Evolutionary conservation across 106 monocot genomes (phyloP).

Genomic region (Phalaenopsis aphrodite): DNA sequence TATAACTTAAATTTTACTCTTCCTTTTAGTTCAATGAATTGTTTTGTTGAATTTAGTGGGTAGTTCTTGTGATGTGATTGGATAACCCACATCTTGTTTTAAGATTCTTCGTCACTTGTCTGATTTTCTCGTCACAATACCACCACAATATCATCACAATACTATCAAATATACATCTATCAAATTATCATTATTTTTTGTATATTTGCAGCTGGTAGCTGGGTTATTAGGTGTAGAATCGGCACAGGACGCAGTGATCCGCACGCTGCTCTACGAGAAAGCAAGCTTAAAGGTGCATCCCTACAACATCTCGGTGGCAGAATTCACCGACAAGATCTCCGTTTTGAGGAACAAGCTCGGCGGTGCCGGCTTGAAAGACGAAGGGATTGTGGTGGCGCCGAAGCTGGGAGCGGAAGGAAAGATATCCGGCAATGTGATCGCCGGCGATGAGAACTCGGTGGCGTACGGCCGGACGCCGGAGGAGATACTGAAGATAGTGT

Average conservation of each 20-base stretch:
- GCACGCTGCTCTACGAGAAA: constrained; percentile 35
- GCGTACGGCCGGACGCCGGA: constrained; percentile 37
- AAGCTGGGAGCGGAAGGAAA: constrained; percentile 36
- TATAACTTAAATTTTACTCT: too few species aligned
- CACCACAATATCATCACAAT: too few species aligned
- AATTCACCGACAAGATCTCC: constrained; percentile 49
- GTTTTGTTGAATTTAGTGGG: too few species aligned
- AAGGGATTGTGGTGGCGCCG: constrained; percentile 49
- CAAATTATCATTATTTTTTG: too few species aligned
- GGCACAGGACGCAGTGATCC: constrained; percentile 68
- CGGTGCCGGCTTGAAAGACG: constrained; percentile 48
- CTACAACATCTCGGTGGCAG: constrained; percentile 49
- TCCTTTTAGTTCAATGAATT: too few species aligned
- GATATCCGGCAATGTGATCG: constrained; percentile 40
- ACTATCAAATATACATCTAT: too few species aligned
- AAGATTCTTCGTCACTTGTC: too few species aligned
- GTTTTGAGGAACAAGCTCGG: constrained; percentile 46
- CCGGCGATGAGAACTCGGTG: constrained; percentile 40
- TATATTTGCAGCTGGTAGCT: constrained; percentile 36
- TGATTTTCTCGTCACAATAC: too few species aligned
- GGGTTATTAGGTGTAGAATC: constrained; percentile 69
- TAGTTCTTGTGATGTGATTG: too few species aligned
- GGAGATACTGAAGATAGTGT: constrained; percentile 62
- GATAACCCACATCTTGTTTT: too few species aligned
- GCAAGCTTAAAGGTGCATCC: constrained; percentile 26